A percentile compares a stretch with the other conserved stretches of the same genome.
Conservation (phyloP, 257 asterid species). For the Ehretia macrophylla region DNA sequence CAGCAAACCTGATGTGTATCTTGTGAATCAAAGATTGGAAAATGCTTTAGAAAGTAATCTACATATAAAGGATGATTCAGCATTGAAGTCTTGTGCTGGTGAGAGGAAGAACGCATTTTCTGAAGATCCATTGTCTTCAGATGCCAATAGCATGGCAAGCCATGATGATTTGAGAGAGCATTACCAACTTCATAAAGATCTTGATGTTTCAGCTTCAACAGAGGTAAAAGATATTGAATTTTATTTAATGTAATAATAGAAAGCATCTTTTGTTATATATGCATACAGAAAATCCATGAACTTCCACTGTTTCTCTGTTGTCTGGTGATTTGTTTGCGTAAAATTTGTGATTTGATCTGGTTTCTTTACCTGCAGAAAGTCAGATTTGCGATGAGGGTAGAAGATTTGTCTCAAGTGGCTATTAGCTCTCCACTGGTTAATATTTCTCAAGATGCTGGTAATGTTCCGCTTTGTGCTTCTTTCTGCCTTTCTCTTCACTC, state of each 20-base stretch:
- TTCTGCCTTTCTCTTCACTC: conserved; percentile 9
- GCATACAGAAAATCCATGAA: too few relatives aligned
- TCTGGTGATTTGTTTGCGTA: neutral
- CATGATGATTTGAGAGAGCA: conserved; percentile 19
- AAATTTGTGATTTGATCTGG: neutral
- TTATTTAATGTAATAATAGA: too few relatives aligned
- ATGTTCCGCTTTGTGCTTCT: conserved; percentile 13
- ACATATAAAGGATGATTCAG: conserved; percentile 20
- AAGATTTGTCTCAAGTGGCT: conserved; percentile 28
- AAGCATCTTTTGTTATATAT: neutral
- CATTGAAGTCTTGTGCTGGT: conserved; percentile 19
- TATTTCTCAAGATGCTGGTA: conserved; percentile 40
- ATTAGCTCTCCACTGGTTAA: conserved; percentile 22
- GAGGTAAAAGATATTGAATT: conserved; percentile 20
- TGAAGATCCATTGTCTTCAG: conserved; percentile 20
- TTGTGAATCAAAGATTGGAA: conserved; percentile 12
- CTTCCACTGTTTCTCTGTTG: neutral
- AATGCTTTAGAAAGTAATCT: conserved; percentile 18
- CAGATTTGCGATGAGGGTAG: conserved; percentile 22
- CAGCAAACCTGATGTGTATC: conserved; percentile 23
- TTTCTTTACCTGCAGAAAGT: conserved; percentile 37
- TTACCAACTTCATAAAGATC: conserved; percentile 25
- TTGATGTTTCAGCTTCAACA: conserved; percentile 25
- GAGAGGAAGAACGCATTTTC: conserved; percentile 21
- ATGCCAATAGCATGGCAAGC: conserved; percentile 18